Percentiles rank a stretch among this genome's conserved stretches.
Conservation (phyloP, 495 filamentous ascomycete genomes). For the Filosporella fistucella region DNA sequence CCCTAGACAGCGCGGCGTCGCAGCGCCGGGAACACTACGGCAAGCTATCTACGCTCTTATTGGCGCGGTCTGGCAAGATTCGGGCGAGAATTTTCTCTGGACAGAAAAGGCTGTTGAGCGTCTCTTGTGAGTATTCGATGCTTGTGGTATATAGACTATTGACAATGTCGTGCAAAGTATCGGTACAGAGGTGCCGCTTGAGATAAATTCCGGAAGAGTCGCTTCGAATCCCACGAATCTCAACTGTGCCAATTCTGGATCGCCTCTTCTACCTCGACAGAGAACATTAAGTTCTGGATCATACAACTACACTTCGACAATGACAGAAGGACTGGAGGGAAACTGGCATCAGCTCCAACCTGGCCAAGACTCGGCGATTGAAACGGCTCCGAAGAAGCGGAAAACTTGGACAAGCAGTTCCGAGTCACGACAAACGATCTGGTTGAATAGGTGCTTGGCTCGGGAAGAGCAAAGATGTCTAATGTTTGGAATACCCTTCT, state of each 20-base stretch:
- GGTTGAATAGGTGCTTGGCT: not conserved
- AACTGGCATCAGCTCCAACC: too few species aligned
- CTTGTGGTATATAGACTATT: too few species aligned
- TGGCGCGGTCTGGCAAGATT: conserved; percentile 5
- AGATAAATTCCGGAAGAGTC: too few species aligned
- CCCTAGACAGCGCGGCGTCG: not conserved
- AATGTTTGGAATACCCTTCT: not conserved
- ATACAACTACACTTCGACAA: too few species aligned
- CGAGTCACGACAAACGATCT: not conserved
- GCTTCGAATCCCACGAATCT: too few species aligned
- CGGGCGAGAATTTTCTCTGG: not conserved
- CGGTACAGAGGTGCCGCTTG: too few species aligned
- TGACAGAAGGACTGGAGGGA: too few species aligned
- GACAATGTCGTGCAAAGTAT: too few species aligned
- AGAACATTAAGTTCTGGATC: too few species aligned
- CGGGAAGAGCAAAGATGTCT: not conserved
- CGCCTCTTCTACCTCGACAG: too few species aligned
- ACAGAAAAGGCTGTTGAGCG: not conserved
- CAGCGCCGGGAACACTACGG: not conserved
- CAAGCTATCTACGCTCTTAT: conserved; percentile 1
- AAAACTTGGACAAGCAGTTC: not conserved
- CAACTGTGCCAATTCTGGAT: too few species aligned
- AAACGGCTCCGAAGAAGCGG: not conserved
- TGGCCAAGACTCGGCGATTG: too few species aligned
- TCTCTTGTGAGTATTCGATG: not conserved